These are phyloP conservation scores for Podaxis sp. DNA, from an alignment of 768 basidiomycete genomes.

Conservation along the genomic window DNA sequence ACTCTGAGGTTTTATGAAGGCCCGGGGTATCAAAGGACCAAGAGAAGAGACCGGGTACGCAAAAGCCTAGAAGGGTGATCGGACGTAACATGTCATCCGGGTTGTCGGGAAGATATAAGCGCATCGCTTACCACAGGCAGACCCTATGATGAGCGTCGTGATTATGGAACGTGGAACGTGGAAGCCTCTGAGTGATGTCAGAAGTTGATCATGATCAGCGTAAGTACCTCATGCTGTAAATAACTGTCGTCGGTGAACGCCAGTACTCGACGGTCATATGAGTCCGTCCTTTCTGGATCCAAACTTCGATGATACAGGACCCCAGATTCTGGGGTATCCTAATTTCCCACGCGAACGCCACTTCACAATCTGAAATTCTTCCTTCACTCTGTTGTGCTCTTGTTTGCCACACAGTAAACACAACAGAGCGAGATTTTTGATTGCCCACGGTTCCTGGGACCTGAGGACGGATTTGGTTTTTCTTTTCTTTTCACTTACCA, in stretches of 20 bases:
- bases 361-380: background rate
- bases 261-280: background rate
- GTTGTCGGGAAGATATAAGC: background rate
- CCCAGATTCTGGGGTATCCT: background rate
- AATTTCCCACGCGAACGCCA: background rate
- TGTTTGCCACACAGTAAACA: background rate
- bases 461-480: no score
- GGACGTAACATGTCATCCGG: constrained; percentile 2
- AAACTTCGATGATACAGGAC: background rate
- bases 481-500: no score
- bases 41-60: background rate
- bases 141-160: background rate
- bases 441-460: no score
- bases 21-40: background rate
- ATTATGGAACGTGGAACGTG: background rate
- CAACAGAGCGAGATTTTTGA: no score
- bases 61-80: background rate
- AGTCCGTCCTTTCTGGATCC: background rate
- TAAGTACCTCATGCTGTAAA: background rate
- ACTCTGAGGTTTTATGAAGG: background rate
- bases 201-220: background rate
- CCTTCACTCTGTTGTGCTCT: background rate
- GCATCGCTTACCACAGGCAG: background rate
- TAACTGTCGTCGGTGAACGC: background rate
- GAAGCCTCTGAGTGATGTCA: background rate